Conservation (phyloP, 2,329 filamentous ascomycete genomes). For the Fusarium protoensiforme region DNA sequence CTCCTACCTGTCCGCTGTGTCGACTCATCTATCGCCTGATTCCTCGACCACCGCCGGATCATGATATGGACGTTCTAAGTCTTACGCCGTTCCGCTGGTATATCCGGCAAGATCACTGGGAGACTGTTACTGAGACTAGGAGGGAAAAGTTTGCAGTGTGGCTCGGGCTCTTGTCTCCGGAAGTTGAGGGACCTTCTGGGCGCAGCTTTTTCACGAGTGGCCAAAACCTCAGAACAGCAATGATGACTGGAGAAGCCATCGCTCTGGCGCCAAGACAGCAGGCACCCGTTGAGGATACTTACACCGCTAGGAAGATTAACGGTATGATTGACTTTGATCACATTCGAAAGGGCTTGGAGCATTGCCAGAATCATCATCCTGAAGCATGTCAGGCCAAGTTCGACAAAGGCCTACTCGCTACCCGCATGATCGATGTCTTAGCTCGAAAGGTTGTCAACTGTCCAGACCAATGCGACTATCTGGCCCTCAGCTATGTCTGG, state of each 20-base stretch:
- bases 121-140: neutral
- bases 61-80: neutral
- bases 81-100: neutral
- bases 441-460: neutral
- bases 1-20: neutral
- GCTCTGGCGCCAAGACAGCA: neutral
- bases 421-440: neutral
- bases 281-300: fast-evolving
- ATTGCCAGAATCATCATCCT: neutral
- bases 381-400: neutral
- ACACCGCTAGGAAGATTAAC: neutral
- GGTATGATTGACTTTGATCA: neutral
- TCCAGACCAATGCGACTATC: neutral
- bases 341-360: neutral
- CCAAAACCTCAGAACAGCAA: neutral
- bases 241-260: neutral
- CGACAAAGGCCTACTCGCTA: neutral
- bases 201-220: neutral
- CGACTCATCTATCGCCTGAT: neutral
- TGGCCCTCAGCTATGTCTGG: neutral
- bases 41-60: neutral
- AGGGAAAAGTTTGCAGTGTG: neutral
- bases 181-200: neutral
- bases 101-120: neutral
- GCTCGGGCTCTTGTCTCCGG: neutral